Base-by-base conservation (phyloP, 176 grass and related monocot genomes). In the Miscanthus lutarioriparius region DNA sequence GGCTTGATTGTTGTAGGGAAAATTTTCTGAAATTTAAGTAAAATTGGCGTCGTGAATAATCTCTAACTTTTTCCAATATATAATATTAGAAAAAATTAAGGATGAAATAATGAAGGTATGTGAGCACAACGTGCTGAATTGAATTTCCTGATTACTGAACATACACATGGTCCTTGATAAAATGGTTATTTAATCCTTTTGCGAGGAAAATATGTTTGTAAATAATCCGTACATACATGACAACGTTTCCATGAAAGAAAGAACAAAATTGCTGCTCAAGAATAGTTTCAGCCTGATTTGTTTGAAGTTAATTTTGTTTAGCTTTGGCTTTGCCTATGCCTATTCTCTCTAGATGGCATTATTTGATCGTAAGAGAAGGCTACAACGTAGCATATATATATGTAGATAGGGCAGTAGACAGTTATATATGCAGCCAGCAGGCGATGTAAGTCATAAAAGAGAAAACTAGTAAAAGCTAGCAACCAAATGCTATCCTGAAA, bases 401-500 rank as follows among this genome's bases (percentile, higher is more conserved):
- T 30, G 22, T 51, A 26, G 1, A 23, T 76, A 79, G 56, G 72
- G 53, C 45, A 54, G 64, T 72, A 77, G 22, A 86, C 37, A 39
- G 65, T 20, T 51, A 56, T 49, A 40, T 70, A 67, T 71, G 53
- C 84, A 74, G 67, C 28, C 37, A 27, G 78, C 88, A 54, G 41
- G 15, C 83, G 36, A 2, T 37, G 64, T 25, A n/a, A 72, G 44
- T 33, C 47, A 67, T 66, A 77, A 74, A 77, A 74, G 56, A 61
- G 35, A 56, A 86, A 78, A 74, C 27, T 68, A 16, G 14, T 3
- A 41, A 74, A 54, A 81, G 82, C 49, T 83, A 79, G 67, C 48
- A 80, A 87, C 75, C 78, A 90, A 90, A 87, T 53, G 74, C 64
- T 74, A 62, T 51, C 68, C 40, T 80, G 38, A 63, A 43, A 41